phyloP scores from a whole-genome alignment of 345 rosid genomes.

The Salix udensis region DNA sequence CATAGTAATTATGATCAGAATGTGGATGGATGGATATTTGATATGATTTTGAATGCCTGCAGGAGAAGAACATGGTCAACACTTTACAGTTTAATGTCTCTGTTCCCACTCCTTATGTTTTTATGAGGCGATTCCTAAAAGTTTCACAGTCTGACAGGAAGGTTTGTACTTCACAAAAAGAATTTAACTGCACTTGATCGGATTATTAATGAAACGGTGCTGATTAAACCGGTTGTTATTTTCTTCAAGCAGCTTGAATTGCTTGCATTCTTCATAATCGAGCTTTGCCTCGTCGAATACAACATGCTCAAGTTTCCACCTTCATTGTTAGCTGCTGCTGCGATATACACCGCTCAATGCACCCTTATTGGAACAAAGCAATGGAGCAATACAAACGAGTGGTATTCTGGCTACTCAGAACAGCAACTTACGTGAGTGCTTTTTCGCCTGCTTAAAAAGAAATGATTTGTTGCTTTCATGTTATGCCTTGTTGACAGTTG shows the following conservation, averaged over 20 bases:
- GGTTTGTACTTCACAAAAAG: slow-evolving; percentile 30
- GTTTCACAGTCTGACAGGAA: slow-evolving; percentile 82
- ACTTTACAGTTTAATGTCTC: slow-evolving; percentile 72
- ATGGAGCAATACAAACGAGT: slow-evolving; percentile 59
- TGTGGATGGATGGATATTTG: not conserved
- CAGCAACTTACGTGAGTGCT: slow-evolving; percentile 41
- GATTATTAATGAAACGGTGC: not conserved
- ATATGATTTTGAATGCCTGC: slow-evolving; percentile 21
- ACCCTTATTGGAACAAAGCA: slow-evolving; percentile 35
- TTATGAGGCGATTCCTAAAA: slow-evolving; percentile 88
- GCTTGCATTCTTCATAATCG: slow-evolving; percentile 62
- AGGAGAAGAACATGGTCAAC: slow-evolving; percentile 84
- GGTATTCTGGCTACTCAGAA: slow-evolving; percentile 50
- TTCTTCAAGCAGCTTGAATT: slow-evolving; percentile 64
- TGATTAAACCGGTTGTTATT: slow-evolving; percentile 7
- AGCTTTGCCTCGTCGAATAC: slow-evolving; percentile 66
- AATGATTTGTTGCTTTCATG: not conserved
- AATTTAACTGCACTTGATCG: not conserved
- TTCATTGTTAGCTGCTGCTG: slow-evolving; percentile 59
- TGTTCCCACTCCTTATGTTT: slow-evolving; percentile 85
- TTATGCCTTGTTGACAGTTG: not conserved
- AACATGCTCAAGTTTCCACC: slow-evolving; percentile 61
- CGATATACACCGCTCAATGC: slow-evolving; percentile 65
- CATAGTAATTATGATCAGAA: not conserved
- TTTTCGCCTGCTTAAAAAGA: not conserved